Conservation (phyloP, 2,329 filamentous ascomycete genomes). For the Cyphellophora europaea region DNA sequence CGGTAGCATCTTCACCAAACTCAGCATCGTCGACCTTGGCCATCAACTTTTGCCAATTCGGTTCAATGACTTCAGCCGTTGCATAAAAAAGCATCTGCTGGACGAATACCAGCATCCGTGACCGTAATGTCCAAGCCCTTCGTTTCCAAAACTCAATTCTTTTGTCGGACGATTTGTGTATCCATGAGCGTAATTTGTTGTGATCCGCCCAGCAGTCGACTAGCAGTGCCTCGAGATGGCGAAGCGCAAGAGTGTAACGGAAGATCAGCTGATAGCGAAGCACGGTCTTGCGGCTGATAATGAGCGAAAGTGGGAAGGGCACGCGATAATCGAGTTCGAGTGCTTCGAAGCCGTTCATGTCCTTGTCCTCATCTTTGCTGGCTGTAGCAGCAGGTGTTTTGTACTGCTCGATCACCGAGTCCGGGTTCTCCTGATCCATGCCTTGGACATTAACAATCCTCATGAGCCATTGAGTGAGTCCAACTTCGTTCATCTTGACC, state of each 20-base stretch:
- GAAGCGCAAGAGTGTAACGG: constrained; percentile 80
- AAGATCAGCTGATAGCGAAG: constrained; percentile 94
- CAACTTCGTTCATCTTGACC: constrained; percentile 91
- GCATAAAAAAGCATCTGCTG: constrained; percentile 96
- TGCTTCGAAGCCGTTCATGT: constrained; percentile 82
- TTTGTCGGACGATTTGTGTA: constrained; percentile 63
- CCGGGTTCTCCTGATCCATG: constrained; percentile 70
- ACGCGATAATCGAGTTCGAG: constrained; percentile 90
- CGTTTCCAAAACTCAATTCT: constrained; percentile 87
- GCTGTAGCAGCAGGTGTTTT: constrained; percentile 52
- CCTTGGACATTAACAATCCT: constrained; percentile 94
- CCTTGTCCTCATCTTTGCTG: constrained; percentile 66
- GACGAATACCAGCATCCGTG: constrained; percentile 93
- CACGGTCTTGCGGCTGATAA: constrained; percentile 93
- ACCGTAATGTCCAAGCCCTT: constrained; percentile 79
- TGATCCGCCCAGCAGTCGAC: constrained; percentile 86
- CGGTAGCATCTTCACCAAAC: constrained; percentile 20
- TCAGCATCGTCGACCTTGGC: constrained; percentile 60
- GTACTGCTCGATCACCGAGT: constrained; percentile 57
- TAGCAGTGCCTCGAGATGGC: constrained; percentile 80
- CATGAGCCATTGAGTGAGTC: constrained; percentile 87
- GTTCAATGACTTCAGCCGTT: constrained; percentile 93
- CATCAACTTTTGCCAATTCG: constrained; percentile 94
- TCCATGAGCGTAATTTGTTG: constrained; percentile 71
- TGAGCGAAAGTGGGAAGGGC: constrained; percentile 88